These are phyloP conservation scores for Nyssa sinensis DNA, from an alignment of 148 eudicot genomes.

Conservation along the genomic window DNA sequence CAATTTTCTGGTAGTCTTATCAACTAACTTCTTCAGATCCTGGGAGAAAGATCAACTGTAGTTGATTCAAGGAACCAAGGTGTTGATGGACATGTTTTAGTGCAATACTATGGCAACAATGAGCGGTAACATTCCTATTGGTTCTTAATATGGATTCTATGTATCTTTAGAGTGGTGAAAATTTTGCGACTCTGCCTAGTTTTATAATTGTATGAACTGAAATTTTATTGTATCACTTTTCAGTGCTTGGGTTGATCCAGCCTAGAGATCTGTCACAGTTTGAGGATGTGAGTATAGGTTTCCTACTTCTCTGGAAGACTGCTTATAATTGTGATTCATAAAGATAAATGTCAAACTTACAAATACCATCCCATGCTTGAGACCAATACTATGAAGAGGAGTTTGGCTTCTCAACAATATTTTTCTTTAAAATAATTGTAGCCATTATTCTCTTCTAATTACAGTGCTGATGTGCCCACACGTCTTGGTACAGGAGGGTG, in stretches of 20 bases:
- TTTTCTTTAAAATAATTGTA: too few species aligned
- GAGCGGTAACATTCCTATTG: constrained; percentile 7
- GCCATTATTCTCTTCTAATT: too few species aligned
- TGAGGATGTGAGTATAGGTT: constrained; percentile 18
- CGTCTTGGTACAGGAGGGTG: background rate
- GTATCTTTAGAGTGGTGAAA: background rate
- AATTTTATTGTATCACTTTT: constrained; percentile 1
- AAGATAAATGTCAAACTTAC: background rate
- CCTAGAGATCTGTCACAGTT: constrained; percentile 22
- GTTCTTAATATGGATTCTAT: background rate
- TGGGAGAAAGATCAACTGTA: constrained; percentile 10
- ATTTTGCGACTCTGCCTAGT: background rate
- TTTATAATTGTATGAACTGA: constrained; percentile 1
- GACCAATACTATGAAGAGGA: background rate
- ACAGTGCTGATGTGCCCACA: too few species aligned
- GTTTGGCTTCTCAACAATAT: background rate
- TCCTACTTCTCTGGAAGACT: background rate
- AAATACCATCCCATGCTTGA: background rate
- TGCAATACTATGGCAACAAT: constrained; percentile 14
- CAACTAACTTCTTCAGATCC: constrained; percentile 12
- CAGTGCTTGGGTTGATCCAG: constrained; percentile 32
- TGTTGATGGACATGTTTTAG: constrained; percentile 7
- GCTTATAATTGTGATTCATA: background rate
- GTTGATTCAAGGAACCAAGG: background rate
- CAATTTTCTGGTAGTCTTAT: background rate